Conservation (phyloP, 106 monocot genomes). For the Xerophyta viscosa region DNA sequence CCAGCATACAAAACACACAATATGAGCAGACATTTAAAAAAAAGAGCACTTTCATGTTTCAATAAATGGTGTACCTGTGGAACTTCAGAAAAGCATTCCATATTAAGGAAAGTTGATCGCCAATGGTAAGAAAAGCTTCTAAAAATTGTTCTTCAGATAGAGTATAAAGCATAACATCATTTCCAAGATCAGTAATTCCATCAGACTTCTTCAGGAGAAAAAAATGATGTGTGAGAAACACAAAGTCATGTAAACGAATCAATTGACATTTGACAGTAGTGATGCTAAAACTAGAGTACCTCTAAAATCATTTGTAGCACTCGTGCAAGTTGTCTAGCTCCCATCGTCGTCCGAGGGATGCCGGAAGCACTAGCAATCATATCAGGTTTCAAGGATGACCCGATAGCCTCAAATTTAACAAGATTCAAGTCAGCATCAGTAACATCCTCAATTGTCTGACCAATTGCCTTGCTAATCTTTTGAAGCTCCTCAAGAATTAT, state of each 20-base stretch:
- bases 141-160: slow-evolving; percentile 72
- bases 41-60: background rate
- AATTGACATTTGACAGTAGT: background rate
- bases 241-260: slow-evolving; percentile 1
- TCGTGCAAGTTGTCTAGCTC: slow-evolving; percentile 35
- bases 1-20: background rate
- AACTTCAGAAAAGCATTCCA: slow-evolving; percentile 96
- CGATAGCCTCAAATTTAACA: slow-evolving; percentile 36
- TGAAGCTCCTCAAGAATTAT: slow-evolving; percentile 62
- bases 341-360: slow-evolving; percentile 24
- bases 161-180: slow-evolving; percentile 53
- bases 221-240: background rate
- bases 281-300: slow-evolving; percentile 34
- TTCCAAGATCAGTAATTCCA: slow-evolving; percentile 42
- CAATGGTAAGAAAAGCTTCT: slow-evolving; percentile 50
- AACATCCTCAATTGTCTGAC: slow-evolving; percentile 57
- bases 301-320: slow-evolving; percentile 51
- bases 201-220: slow-evolving; percentile 61
- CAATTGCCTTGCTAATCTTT: slow-evolving; percentile 57
- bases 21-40: background rate
- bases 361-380: slow-evolving; percentile 7
- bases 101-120: slow-evolving; percentile 64
- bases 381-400: slow-evolving; percentile 23
- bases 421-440: slow-evolving; percentile 40
- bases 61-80: slow-evolving; percentile 41